phyloP scores from a whole-genome alignment of 2,329 filamentous ascomycete species.

The Fusarium sp. region DNA sequence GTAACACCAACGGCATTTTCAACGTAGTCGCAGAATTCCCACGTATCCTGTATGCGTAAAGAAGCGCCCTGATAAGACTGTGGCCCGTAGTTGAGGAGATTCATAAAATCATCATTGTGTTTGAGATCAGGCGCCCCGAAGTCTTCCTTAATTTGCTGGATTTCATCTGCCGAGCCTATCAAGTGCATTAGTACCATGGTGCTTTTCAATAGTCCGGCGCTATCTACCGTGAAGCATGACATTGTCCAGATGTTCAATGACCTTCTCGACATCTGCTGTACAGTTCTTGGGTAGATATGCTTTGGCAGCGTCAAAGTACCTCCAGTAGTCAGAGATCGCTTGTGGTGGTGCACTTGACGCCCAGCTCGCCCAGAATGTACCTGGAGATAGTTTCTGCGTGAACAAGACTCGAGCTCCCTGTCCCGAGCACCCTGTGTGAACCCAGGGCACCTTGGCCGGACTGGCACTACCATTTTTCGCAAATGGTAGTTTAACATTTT shows the following conservation, averaged over 20 bases:
- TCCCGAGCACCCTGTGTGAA: background rate
- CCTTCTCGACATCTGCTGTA: background rate
- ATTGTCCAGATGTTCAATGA: background rate
- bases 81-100: background rate
- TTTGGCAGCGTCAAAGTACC: constrained; percentile 4
- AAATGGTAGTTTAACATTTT: background rate
- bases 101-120: constrained; percentile 7
- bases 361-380: background rate
- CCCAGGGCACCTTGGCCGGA: background rate
- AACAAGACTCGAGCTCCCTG: constrained; percentile 1
- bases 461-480: background rate
- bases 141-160: background rate
- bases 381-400: background rate
- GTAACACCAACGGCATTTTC: background rate
- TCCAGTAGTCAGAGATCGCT: background rate
- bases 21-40: constrained; percentile 3
- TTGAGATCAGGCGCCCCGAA: background rate
- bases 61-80: background rate
- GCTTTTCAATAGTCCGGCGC: rapidly evolving
- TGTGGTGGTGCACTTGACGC: background rate
- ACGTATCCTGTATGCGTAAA: background rate
- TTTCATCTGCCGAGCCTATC: background rate
- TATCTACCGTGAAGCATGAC: background rate
- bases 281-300: constrained; percentile 3
- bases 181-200: background rate